Evolutionary conservation across 1,284 basidiomycete species (phyloP), one percentile per base, ranked within the genome.

Genomic region (Cutaneotrichosporon arboriforme): DNA sequence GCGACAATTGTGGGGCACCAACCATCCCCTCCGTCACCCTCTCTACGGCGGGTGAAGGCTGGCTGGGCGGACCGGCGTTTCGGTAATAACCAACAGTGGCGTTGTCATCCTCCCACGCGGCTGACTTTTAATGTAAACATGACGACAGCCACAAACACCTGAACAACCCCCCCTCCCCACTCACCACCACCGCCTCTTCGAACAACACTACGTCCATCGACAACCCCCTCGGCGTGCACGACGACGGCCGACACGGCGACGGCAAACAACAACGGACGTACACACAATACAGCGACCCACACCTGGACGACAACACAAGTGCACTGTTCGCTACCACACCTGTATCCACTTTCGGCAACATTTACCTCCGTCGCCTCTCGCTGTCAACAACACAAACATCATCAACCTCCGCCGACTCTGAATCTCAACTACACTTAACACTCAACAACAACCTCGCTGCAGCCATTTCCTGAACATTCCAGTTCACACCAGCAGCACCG

Each of bases 51-150:
- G 26, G 26, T 31, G 26, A 31, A 31, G 26, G 26, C 26, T 31
- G 26, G 26, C 26, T 10, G 26, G 26, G 10, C 26, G 26, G 26
- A 10, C 10, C 26, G 26, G 26, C 26, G 26, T 31, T 31, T 31
- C 26, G 26, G 26, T 7, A 31, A 31, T 31, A 31, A 5, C 26
- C 5, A 7, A 7, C 5, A 5, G 26, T 31, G 26, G 26, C 26
- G 10, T 31, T 10, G 7, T 31, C 10, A 10, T 31, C 10, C 17
- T 20, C 12, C 14, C 34, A 46, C 45, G 45, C 45, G 45, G 45
- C 45, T 46, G 45, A 34, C 45, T 37, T 22, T 20, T 8, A 18
- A 13, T 34, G 43, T 45, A 46, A 46, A 46, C 45, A 46, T 46
- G 45, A 46, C 33, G 45, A 46, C 33, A 34, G 36, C 14, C 12